Evolutionary conservation across 805 yeast genomes (phyloP).

Genomic region (Candida glaebosa): DNA sequence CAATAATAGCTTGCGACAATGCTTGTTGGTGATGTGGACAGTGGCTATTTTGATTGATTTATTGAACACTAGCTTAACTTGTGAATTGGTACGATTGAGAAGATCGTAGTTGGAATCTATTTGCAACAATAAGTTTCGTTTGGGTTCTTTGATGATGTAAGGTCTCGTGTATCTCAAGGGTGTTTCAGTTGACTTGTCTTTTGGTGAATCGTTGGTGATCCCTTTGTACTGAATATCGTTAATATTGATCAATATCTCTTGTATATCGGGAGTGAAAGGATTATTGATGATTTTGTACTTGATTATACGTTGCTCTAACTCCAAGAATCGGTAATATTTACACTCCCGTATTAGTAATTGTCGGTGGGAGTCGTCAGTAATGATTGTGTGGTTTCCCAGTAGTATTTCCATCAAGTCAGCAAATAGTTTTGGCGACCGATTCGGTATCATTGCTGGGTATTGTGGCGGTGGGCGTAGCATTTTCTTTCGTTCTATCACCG

Average conservation of each 20-base stretch:
- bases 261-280: conserved; percentile 37
- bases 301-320: conserved; percentile 68
- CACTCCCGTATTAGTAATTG: conserved; percentile 62
- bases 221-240: conserved; percentile 44
- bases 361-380: conserved; percentile 55
- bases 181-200: conserved; percentile 16
- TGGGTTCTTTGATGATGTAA: conserved; percentile 27
- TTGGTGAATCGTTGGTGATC: conserved; percentile 18
- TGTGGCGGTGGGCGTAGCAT: conserved; percentile 78
- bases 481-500: conserved; percentile 34
- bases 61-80: conserved; percentile 31
- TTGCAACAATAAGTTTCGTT: conserved; percentile 29
- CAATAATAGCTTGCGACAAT: conserved; percentile 19
- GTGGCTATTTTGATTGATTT: conserved; percentile 20
- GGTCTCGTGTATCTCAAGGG: conserved; percentile 33
- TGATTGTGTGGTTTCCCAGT: conserved; percentile 49
- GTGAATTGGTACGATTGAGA: conserved; percentile 16
- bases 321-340: conserved; percentile 69
- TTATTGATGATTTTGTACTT: conserved; percentile 47
- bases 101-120: conserved; percentile 17
- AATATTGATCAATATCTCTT: conserved; percentile 57
- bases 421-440: conserved; percentile 54
- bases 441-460: conserved; percentile 50
- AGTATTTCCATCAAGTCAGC: conserved; percentile 52
- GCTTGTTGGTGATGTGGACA: conserved; percentile 22